Evolutionary conservation across 2,329 filamentous ascomycete species (phyloP).

Genomic region (Calonectria henricotiae): DNA sequence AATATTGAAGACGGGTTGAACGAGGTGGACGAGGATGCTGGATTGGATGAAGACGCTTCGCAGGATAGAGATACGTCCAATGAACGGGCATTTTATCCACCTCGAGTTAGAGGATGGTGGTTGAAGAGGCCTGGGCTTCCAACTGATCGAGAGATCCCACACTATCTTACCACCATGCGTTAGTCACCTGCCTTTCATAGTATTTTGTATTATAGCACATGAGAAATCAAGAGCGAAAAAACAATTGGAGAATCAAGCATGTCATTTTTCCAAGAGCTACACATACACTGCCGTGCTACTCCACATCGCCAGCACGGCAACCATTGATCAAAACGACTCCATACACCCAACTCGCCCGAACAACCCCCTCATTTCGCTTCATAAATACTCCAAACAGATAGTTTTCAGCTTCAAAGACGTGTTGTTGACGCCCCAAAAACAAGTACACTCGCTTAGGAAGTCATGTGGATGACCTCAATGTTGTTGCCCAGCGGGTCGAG

Average conservation of each 20-base stretch:
- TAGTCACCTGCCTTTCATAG: background rate
- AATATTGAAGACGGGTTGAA: slow-evolving; percentile 44
- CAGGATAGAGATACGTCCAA: slow-evolving; percentile 7
- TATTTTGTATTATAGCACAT: background rate
- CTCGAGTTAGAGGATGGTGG: slow-evolving; percentile 46
- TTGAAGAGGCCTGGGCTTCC: slow-evolving; percentile 43
- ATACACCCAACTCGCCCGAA: slow-evolving; percentile 2
- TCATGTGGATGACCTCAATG: slow-evolving; percentile 63
- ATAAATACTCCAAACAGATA: background rate
- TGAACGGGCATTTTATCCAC: slow-evolving; percentile 29
- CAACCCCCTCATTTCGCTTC: background rate
- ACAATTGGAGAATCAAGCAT: slow-evolving; percentile 24
- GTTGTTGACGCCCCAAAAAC: background rate
- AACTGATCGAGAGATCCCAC: slow-evolving; percentile 31
- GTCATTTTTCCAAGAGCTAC: slow-evolving; percentile 12
- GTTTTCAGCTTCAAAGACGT: slow-evolving; percentile 11
- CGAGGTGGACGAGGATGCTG: slow-evolving; percentile 17
- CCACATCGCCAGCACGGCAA: background rate
- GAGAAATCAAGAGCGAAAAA: background rate
- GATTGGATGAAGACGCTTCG: background rate
- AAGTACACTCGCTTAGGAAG: slow-evolving; percentile 5
- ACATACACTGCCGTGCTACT: slow-evolving; percentile 11
- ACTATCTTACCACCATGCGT: slow-evolving; percentile 8
- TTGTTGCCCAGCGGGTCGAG: slow-evolving; percentile 69
- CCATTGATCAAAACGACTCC: slow-evolving; percentile 11